Conservation (phyloP, 352 stramenopile genomes). For the Globisporangium carolinianum region DNA sequence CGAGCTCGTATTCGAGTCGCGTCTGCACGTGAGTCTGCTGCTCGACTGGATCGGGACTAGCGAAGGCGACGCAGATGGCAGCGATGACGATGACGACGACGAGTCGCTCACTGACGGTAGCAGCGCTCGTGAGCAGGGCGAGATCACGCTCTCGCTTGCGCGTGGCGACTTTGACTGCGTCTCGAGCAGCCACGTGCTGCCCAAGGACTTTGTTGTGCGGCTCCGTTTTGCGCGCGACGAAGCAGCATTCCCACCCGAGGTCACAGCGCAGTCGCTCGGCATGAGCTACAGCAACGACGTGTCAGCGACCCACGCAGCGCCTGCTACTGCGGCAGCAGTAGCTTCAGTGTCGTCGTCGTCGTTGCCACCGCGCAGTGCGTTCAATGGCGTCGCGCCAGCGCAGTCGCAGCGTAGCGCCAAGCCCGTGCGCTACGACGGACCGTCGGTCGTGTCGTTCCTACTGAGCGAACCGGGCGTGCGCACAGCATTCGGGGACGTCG, state of each 20-base stretch:
- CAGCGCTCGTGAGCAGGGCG: slow-evolving; percentile 20
- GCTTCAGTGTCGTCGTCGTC: not conserved
- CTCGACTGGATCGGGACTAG: slow-evolving; percentile 37
- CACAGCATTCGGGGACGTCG: slow-evolving; percentile 72
- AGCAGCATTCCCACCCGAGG: slow-evolving; percentile 40
- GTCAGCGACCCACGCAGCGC: not conserved
- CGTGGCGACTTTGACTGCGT: slow-evolving; percentile 82
- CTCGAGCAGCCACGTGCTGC: slow-evolving; percentile 57
- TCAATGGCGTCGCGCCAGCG: slow-evolving; percentile 3
- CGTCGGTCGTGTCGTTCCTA: slow-evolving; percentile 57
- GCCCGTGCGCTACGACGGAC: slow-evolving; percentile 59
- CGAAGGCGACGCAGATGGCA: slow-evolving; percentile 8
- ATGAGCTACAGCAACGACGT: slow-evolving; percentile 10
- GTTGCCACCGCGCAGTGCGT: slow-evolving; percentile 6
- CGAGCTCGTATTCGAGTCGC: slow-evolving; percentile 72
- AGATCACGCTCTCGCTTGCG: slow-evolving; percentile 45
- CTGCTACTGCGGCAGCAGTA: slow-evolving; percentile 2
- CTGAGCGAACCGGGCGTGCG: slow-evolving; percentile 53
- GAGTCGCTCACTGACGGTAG: slow-evolving; percentile 11
- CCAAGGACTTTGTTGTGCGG: slow-evolving; percentile 56
- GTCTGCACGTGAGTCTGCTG: slow-evolving; percentile 65
- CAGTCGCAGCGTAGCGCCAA: slow-evolving; percentile 22
- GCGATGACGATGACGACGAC: slow-evolving; percentile 7
- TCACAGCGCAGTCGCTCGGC: slow-evolving; percentile 17
- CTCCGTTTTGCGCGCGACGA: slow-evolving; percentile 44